Evolutionary conservation across 495 filamentous ascomycete genomes (phyloP).

Genomic region (Aspergillus funiculosus): DNA sequence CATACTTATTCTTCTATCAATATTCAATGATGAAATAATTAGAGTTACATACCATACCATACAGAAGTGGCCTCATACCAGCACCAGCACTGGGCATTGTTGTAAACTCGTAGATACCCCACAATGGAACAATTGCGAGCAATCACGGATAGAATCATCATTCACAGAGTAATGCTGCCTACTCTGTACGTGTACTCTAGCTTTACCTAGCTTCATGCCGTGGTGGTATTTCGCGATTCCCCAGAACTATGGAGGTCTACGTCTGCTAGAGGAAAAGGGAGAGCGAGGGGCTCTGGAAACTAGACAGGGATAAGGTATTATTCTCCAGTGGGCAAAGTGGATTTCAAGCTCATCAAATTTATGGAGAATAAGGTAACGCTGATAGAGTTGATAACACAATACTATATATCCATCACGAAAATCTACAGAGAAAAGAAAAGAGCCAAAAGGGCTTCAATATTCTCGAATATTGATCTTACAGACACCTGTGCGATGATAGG

Average conservation of each 20-base stretch:
- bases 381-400: too few relatives aligned
- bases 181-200: too few relatives aligned
- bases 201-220: constrained; percentile 4
- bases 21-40: too few relatives aligned
- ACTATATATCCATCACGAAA: too few relatives aligned
- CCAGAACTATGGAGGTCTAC: constrained; percentile 4
- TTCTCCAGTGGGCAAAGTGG: constrained; percentile 3
- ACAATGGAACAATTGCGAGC: constrained; percentile 16
- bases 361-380: background rate
- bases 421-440: background rate
- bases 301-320: constrained; percentile 19
- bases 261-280: constrained; percentile 1
- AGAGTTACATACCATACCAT: constrained; percentile 22
- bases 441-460: background rate
- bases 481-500: too few relatives aligned
- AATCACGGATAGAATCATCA: too few relatives aligned
- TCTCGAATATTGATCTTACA: background rate
- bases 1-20: too few relatives aligned
- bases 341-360: constrained; percentile 9
- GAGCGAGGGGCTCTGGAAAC: constrained; percentile 9
- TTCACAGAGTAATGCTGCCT: too few relatives aligned
- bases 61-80: constrained; percentile 18
- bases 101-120: too few relatives aligned
- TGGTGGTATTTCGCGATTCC: too few relatives aligned
- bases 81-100: too few relatives aligned